Evolutionary conservation across 352 stramenopile genomes (phyloP).

Genomic region (Thalassiosira delicatula): DNA sequence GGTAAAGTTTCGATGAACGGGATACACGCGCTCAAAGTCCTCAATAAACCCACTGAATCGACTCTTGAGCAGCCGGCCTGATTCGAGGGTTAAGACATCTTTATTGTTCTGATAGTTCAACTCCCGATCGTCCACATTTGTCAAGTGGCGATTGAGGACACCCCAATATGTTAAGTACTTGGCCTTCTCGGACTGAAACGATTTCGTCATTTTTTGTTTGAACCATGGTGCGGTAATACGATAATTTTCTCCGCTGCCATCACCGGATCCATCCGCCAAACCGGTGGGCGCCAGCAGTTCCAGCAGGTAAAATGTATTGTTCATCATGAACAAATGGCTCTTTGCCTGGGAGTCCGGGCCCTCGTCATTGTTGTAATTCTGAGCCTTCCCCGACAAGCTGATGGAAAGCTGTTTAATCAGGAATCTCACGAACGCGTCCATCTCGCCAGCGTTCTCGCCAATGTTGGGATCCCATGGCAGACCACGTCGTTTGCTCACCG

Average conservation of each 20-base stretch:
- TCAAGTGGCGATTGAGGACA: slow-evolving; percentile 74
- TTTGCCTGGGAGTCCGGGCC: slow-evolving; percentile 59
- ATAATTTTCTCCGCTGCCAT: slow-evolving; percentile 75
- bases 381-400: slow-evolving; percentile 73
- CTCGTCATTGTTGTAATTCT: slow-evolving; percentile 78
- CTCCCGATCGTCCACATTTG: slow-evolving; percentile 86
- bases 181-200: slow-evolving; percentile 87
- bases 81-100: slow-evolving; percentile 88
- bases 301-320: slow-evolving; percentile 91
- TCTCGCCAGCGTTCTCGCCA: slow-evolving; percentile 77
- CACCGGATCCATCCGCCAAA: slow-evolving; percentile 30
- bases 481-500: slow-evolving; percentile 68
- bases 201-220: slow-evolving; percentile 86
- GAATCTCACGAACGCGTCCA: slow-evolving; percentile 80
- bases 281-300: slow-evolving; percentile 84
- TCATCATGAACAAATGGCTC: slow-evolving; percentile 89
- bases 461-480: slow-evolving; percentile 82
- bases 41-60: slow-evolving; percentile 87
- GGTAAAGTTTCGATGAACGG: slow-evolving; percentile 84
- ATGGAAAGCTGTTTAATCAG: slow-evolving; percentile 80
- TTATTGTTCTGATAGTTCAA: slow-evolving; percentile 88
- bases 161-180: slow-evolving; percentile 79
- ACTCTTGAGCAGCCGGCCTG: slow-evolving; percentile 89
- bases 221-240: slow-evolving; percentile 88
- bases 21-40: slow-evolving; percentile 74